Evolutionary conservation across 2,329 filamentous ascomycete genomes (phyloP), one percentile per base, ranked within the genome.

Genomic region (Nigrograna mackinnonii): DNA sequence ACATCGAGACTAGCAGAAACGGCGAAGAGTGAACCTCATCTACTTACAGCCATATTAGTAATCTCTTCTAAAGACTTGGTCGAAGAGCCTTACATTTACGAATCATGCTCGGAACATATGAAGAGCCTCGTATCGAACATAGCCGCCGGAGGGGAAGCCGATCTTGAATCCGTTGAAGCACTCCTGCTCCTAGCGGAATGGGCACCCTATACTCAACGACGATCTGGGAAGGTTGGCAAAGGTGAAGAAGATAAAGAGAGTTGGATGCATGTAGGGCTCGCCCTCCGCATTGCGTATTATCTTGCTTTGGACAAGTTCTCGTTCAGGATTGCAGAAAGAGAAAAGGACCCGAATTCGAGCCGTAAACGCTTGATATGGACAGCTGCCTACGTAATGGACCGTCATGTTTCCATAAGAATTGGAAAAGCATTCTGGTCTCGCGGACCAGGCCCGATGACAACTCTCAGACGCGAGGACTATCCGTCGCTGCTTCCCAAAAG

Each of bases 261-360:
- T 0, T 89, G 86, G 86, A 89, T 89, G 85, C 83, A 88, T 54
- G 84, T 88, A 5, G 86, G 86, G 2, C 77, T 85, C 16, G 86
- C 86, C 3, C 68, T 89, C 5, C 78, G 86, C 5, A 79, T 87
- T 3, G 85, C 81, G 0, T 89, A 89, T 59, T 86, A 86, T 37
- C 79, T 88, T 13, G 82, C 82, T 1, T 72, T 89, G 14, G 86
- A 89, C 58, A 77, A 83, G 45, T 87, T 85, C 16, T 83, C 83
- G 0, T 84, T 89, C 52, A 75, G 81, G 32, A 78, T 80, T 22
- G 79, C 83, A 26, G 74, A 78, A 32, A 77, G 79, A 9, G 76
- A 76, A n/a, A 80, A 82, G 42, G 77, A 82, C 6, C 76, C 78
- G 20, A 73, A 78, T 16, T 80, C 83, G 55, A 79, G 80, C 51